A percentile compares a stretch with the other conserved stretches of the same genome.
These are phyloP conservation scores for Ricinus communis DNA, from an alignment of 345 rosid species.

Conservation along the genomic window DNA sequence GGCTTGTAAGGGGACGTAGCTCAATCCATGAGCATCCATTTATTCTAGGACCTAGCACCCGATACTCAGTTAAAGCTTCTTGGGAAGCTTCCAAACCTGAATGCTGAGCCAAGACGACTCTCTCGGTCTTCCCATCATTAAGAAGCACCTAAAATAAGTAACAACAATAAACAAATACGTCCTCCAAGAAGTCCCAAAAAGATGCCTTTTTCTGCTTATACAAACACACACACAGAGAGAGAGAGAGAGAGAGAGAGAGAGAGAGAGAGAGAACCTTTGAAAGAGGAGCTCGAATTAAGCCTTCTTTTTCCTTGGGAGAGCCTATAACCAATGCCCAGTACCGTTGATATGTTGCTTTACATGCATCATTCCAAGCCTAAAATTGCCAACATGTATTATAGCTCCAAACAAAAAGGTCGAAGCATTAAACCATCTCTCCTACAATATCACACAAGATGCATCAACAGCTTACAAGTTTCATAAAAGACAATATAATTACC, in stretches of 20 bases:
- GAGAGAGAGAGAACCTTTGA: conserved; percentile 53
- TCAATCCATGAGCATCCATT: conserved; percentile 96
- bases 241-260: too few relatives aligned
- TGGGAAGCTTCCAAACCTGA: conserved; percentile 74
- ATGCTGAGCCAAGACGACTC: conserved; percentile 65
- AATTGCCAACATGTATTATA: conserved; percentile 1
- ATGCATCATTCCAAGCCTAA: conserved; percentile 82
- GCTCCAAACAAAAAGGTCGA: conserved; percentile 7
- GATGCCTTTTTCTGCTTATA: not conserved
- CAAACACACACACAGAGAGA: not conserved
- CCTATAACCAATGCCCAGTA: conserved; percentile 95
- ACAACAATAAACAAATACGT: not conserved
- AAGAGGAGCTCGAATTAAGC: conserved; percentile 72
- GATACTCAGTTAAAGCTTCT: conserved; percentile 80
- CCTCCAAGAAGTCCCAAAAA: not conserved
- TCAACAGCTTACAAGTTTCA: not conserved
- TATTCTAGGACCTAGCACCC: conserved; percentile 78
- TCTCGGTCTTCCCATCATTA: conserved; percentile 88
- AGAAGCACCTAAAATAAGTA: conserved; percentile 61
- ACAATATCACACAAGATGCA: not conserved
- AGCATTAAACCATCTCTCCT: conserved; percentile 7
- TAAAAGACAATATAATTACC: conserved; percentile 38
- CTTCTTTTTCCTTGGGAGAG: conserved; percentile 77
- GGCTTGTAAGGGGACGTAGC: conserved; percentile 68
- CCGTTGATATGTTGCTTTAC: conserved; percentile 65